Evolutionary conservation across 495 filamentous ascomycete species (phyloP), one percentile per base, ranked within the genome.

Genomic region (Aspergillus sclerotiicarbonarius): DNA sequence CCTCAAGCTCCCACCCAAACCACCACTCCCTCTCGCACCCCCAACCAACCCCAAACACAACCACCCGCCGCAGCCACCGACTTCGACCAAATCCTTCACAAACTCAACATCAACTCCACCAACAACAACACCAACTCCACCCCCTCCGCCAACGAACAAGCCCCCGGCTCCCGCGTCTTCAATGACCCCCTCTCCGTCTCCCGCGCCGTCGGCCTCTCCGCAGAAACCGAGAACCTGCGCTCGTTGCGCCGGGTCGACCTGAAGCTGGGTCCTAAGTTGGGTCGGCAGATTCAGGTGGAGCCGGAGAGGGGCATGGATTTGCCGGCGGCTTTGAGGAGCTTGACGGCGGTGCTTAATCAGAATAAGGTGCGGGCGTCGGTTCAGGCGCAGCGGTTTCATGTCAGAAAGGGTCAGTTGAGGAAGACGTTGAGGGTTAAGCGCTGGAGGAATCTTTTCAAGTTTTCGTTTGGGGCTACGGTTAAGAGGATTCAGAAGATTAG

Each of bases 381-480:
- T 13, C 19, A 51, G 52, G 20, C 48, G 6, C 76, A 79, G 60
- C 70, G 62, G 53, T 76, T 67, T 49, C 72, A 79, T 65, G 59
- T 73, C 25, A 57, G 75, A 10, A 68, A 68, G 58, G 76, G 76
- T 47, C 65, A 71, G 71, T 35, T 66, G 64, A 59, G 60, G 31
- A 79, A 77, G 70, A 61, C 69, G 56, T 41, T 66, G 56, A 62
- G 64, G 53, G 69, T 68, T 51, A 33, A 49, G 53, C 63, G 76
- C 49, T 79, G 76, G 76, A 69, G 71, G 63, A 72, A 64, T 53
- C 63, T 79, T 62, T 79, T 79, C 55, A 70, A 71, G 62, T 75
- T 70, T 49, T 79, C 76, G 15, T 77, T 77, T 53, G 52, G 67
- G 56, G 59, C 67, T 47, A 79, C 76, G 51, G 74, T 77, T 47